These are phyloP conservation scores for Periglandula ipomoeae DNA, from an alignment of 2,329 filamentous ascomycete species.

Conservation along the genomic window DNA sequence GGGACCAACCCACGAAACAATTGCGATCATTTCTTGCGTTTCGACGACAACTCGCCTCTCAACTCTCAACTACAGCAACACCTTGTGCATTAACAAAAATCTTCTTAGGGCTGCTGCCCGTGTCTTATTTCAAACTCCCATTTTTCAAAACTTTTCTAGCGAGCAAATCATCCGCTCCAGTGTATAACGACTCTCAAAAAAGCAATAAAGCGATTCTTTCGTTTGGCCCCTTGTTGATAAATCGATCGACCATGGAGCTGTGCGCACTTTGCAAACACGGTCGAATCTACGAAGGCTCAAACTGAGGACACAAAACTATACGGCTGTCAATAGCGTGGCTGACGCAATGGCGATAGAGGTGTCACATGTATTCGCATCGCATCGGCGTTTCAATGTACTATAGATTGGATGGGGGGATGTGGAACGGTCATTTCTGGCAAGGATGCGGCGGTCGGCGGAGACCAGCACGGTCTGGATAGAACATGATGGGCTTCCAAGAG, in stretches of 20 bases:
- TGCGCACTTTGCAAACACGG: not conserved
- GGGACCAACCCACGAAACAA: not conserved
- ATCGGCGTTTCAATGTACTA: conserved; percentile 25
- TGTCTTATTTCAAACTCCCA: conserved; percentile 9
- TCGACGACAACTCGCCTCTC: not conserved
- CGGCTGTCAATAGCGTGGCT: not conserved
- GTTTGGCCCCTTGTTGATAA: not conserved
- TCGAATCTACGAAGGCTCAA: not conserved
- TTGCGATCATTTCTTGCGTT: not conserved
- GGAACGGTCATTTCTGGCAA: conserved; percentile 9
- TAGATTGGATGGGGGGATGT: conserved; percentile 14
- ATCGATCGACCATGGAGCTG: not conserved
- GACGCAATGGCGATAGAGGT: conserved; percentile 7
- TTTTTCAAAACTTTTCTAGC: not conserved
- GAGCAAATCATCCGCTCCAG: not conserved
- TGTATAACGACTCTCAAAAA: not conserved
- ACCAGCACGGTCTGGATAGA: not conserved
- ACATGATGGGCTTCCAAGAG: not conserved
- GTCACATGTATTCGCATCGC: conserved; percentile 19
- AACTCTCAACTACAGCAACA: not conserved
- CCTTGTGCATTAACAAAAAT: not conserved
- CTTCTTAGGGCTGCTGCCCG: conserved; percentile 8
- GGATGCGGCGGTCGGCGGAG: not conserved
- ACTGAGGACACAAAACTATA: not conserved
- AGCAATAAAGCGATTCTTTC: not conserved